Evolutionary conservation across 805 yeast genomes (phyloP).

Genomic region (Pichia californica): DNA sequence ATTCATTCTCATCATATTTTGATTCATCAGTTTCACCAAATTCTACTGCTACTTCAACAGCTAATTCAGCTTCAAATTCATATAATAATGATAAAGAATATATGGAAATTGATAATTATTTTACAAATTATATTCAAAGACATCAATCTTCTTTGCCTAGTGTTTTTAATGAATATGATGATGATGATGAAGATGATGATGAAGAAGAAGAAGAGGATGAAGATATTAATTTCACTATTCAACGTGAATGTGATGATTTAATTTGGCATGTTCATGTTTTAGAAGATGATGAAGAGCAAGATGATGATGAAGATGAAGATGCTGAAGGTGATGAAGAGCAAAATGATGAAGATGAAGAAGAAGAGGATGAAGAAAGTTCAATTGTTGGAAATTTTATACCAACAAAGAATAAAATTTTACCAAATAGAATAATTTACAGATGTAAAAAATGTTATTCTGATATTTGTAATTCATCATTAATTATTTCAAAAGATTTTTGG

Average conservation of each 20-base stretch:
- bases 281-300: not conserved
- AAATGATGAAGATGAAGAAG: not conserved
- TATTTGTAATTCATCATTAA: conserved; percentile 23
- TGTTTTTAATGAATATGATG: too few species aligned
- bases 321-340: conserved; percentile 1
- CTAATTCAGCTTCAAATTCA: not conserved
- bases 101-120: not conserved
- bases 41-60: too few species aligned
- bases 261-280: not conserved
- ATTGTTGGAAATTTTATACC: not conserved
- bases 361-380: not conserved
- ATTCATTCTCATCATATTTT: conserved; percentile 14
- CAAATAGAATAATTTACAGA: conserved; percentile 17
- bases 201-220: not conserved
- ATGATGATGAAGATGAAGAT: not conserved
- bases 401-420: not conserved
- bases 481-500: conserved; percentile 29
- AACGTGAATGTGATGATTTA: not conserved
- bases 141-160: too few species aligned
- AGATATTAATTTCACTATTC: too few species aligned
- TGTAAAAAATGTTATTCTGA: conserved; percentile 31
- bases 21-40: too few species aligned
- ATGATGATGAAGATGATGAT: not conserved
- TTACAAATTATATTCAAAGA: too few species aligned
- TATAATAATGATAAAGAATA: not conserved